Percentiles rank a stretch among this genome's conserved stretches.
Evolutionary conservation across 345 rosid genomes (phyloP).

Genomic region (Lepidium didymum): DNA sequence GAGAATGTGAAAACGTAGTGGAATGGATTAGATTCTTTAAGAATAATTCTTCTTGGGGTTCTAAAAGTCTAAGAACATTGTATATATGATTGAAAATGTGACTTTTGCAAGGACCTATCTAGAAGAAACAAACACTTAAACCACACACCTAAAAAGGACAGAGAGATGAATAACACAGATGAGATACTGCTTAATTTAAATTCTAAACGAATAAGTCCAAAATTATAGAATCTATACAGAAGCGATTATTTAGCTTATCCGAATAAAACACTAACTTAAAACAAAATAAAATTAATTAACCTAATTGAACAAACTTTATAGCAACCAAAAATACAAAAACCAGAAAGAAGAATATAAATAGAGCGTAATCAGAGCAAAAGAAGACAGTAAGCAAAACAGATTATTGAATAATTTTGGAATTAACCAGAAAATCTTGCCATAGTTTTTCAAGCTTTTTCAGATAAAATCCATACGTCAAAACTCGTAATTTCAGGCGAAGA

Average conservation of each 20-base stretch:
- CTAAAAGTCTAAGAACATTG: neutral
- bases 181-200: neutral
- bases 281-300: neutral
- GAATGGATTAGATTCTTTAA: neutral
- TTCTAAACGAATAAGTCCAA: slow-evolving; percentile 6
- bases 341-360: slow-evolving; percentile 14
- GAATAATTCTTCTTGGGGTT: neutral
- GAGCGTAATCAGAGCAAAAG: slow-evolving; percentile 15
- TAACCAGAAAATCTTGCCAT: neutral
- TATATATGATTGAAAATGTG: neutral
- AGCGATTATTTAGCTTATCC: neutral
- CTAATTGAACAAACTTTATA: neutral
- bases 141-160: neutral
- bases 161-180: neutral
- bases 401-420: neutral
- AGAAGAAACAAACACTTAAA: slow-evolving; percentile 18
- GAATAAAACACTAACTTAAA: neutral
- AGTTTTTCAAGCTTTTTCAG: slow-evolving; percentile 2
- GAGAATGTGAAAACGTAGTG: neutral
- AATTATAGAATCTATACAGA: neutral
- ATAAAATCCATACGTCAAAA: neutral
- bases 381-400: neutral
- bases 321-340: neutral
- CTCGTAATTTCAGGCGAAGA: neutral
- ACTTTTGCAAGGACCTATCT: neutral